Evolutionary conservation across 2,329 filamentous ascomycete genomes (phyloP).

Genomic region (Mycosphaerella arachidis): DNA sequence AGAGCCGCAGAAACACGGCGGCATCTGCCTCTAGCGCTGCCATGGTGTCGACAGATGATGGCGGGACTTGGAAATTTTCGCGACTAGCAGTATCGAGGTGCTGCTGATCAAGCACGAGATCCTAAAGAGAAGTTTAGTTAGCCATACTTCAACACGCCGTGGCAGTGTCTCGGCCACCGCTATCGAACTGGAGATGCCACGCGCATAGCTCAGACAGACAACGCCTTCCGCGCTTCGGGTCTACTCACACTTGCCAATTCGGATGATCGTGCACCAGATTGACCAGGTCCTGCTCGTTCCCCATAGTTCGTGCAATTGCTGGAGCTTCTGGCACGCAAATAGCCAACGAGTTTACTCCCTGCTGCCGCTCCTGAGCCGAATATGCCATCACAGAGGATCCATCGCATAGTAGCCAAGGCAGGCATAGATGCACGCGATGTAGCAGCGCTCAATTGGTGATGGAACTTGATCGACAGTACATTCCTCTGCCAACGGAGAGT

Average conservation of each 20-base stretch:
- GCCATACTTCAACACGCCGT: too few species aligned
- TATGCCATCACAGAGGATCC: neutral
- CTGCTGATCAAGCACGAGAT: constrained; percentile 8
- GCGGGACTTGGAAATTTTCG: constrained; percentile 2
- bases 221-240: too few species aligned
- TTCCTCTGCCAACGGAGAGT: constrained; percentile 1
- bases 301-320: constrained; percentile 6
- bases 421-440: constrained; percentile 7
- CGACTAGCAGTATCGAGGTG: constrained; percentile 10
- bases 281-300: constrained; percentile 4
- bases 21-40: constrained; percentile 6
- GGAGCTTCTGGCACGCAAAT: constrained; percentile 9
- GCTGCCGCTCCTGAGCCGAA: neutral
- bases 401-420: constrained; percentile 4
- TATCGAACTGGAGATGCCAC: too few species aligned
- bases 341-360: constrained; percentile 5
- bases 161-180: too few species aligned
- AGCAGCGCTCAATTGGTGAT: constrained; percentile 9
- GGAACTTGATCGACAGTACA: constrained; percentile 9
- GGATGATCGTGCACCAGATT: constrained; percentile 6
- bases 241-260: constrained; percentile 3
- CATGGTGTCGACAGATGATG: neutral
- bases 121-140: too few species aligned
- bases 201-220: too few species aligned
- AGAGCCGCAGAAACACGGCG: constrained; percentile 5